Evolutionary conservation across 768 basidiomycete genomes (phyloP).

Genomic region (Agrocybe praecox): DNA sequence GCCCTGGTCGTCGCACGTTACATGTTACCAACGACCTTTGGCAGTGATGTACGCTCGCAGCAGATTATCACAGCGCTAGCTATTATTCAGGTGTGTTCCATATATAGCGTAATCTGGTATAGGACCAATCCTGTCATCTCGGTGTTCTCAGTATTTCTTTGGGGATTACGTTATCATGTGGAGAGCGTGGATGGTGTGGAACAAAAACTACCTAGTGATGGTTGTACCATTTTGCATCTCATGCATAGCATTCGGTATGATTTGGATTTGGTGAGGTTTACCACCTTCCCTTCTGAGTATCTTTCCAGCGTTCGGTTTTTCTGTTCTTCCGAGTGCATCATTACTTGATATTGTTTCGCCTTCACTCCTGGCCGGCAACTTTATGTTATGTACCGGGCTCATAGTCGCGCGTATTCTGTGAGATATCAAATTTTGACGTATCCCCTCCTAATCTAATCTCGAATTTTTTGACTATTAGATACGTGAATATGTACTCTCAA

Average conservation of each 20-base stretch:
- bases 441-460: too few relatives aligned
- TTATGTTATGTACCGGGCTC: neutral
- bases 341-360: neutral
- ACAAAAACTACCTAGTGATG: neutral
- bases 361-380: neutral
- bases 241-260: neutral
- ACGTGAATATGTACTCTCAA: neutral
- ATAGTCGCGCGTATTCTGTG: neutral
- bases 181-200: neutral
- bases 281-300: neutral
- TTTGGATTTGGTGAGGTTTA: too few relatives aligned
- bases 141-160: neutral
- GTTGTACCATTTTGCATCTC: neutral
- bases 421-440: neutral
- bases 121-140: too few relatives aligned
- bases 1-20: neutral
- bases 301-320: neutral
- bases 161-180: neutral
- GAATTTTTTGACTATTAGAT: neutral
- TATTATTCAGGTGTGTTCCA: neutral
- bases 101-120: too few relatives aligned
- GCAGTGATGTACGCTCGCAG: neutral
- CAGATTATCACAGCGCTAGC: neutral
- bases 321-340: neutral
- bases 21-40: neutral